Conservation (phyloP, 306 rosid species). For the Citrullus amarus region DNA sequence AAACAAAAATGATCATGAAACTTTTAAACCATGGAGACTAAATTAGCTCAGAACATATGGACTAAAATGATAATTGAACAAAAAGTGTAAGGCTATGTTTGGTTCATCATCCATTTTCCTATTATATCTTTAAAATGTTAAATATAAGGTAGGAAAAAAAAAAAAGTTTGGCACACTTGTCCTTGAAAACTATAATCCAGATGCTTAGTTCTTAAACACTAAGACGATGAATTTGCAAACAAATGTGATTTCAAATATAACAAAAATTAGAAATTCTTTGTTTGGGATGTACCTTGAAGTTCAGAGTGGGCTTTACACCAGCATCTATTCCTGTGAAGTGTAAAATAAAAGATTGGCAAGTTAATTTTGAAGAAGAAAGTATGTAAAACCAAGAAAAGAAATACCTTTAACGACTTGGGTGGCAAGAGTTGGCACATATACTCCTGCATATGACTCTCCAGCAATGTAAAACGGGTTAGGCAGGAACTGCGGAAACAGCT, state of each 20-base stretch:
- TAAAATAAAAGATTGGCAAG: neutral
- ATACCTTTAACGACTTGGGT: slow-evolving; percentile 62
- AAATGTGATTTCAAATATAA: neutral
- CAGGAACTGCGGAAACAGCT: slow-evolving; percentile 59
- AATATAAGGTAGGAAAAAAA: neutral
- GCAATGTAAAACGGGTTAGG: slow-evolving; percentile 58
- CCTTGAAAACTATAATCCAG: neutral
- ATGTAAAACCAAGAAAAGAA: neutral
- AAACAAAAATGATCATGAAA: neutral
- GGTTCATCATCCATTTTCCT: neutral
- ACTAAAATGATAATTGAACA: neutral
- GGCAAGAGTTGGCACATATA: slow-evolving; percentile 90
- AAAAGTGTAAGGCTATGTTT: neutral
- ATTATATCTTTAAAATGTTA: neutral
- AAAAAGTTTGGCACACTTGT: neutral
- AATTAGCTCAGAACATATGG: neutral
- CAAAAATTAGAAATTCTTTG: neutral
- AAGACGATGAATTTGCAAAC: neutral
- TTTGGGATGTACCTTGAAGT: slow-evolving; percentile 48
- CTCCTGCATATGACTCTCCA: slow-evolving; percentile 93
- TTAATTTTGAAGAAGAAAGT: neutral
- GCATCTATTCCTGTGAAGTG: slow-evolving; percentile 45
- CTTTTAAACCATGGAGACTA: neutral
- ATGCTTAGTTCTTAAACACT: neutral
- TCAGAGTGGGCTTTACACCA: slow-evolving; percentile 44